Evolutionary conservation across 106 monocot genomes (phyloP), one percentile per base, ranked within the genome.

Genomic region (Narthecium ossifragum): DNA sequence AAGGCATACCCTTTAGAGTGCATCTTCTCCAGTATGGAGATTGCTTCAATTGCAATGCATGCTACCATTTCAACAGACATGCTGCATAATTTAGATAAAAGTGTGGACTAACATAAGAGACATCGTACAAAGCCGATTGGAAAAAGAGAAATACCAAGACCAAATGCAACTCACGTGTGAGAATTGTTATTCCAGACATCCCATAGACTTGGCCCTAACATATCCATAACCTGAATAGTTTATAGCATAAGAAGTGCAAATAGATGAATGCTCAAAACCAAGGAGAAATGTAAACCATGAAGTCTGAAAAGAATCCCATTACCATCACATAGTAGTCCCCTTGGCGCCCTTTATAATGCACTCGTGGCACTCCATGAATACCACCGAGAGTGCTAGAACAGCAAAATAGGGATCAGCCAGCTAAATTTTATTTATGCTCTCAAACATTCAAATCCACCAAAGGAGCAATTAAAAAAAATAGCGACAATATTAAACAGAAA

Each of bases 261-360:
- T 57, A 50, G 9, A 26, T 24, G 53, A 67, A 52, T 17, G 50
- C 47, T 2, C 0, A 12, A 21, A 50, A 18, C 26, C 1, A 55
- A 53, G 52, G 11, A 59, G 25, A 13, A 0, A 13, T 21, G 46
- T 28, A 31, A 65, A 49, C 31, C 39, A 17, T 5, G 60, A 62
- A 6, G 12, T 32, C n/a, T 20, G 47, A 20, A 69, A 70, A 10
- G 8, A 52, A 38, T 3, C 55, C n/a, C 47, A 67, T 82, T 80
- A 90, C 93, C 89, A 94, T 89, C 64, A 94, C 61, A 74, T 89
- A 94, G 58, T 83, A 90, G 38, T 90, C 93, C 36, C 85, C 89
- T 70, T 90, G 85, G 66, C 89, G 82, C 21, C 94, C 93, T 59
- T 85, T 94, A 65, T 80, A 83, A 71, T 94, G 89, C 29, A 90